These are phyloP conservation scores for Rosa multiflora DNA, from an alignment of 306 rosid genomes.

Conservation along the genomic window DNA sequence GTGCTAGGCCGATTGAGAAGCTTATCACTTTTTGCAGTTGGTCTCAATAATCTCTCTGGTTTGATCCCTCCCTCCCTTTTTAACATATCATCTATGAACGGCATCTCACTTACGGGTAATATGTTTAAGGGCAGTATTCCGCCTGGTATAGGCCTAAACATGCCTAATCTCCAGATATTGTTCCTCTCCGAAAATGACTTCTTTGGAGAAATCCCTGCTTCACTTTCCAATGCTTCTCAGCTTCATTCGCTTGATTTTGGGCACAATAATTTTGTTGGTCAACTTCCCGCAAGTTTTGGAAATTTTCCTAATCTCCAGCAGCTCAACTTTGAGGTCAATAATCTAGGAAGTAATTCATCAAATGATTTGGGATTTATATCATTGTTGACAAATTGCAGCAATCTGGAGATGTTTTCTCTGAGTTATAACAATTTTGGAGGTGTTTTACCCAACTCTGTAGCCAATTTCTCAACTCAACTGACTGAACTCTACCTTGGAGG, in stretches of 20 bases:
- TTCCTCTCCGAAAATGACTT: constrained; percentile 22
- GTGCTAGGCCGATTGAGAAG: constrained; percentile 21
- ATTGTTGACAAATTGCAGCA: constrained; percentile 31
- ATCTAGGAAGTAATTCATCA: constrained; percentile 30
- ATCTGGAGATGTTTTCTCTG: background rate
- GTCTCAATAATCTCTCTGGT: constrained; percentile 2
- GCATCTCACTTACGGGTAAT: background rate
- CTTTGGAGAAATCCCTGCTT: constrained; percentile 35
- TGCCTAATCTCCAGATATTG: constrained; percentile 21
- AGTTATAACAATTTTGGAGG: constrained; percentile 36
- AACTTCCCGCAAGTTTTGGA: constrained; percentile 26
- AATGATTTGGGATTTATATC: constrained; percentile 35
- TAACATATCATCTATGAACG: constrained; percentile 36
- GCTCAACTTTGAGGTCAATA: background rate
- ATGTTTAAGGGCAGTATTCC: constrained; percentile 36
- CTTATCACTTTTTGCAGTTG: background rate
- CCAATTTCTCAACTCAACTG: constrained; percentile 37
- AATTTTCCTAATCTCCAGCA: background rate
- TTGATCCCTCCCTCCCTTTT: constrained; percentile 30
- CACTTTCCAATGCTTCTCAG: constrained; percentile 35
- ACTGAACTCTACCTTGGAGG: background rate
- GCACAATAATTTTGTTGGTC: constrained; percentile 18
- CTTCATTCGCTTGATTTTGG: background rate
- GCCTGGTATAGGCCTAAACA: constrained; percentile 27
- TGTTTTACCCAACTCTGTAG: constrained; percentile 24